These are phyloP conservation scores for Sphagnum tenellum DNA, from an alignment of 225 moss, liverwort and hornwort species.

Conservation along the genomic window DNA sequence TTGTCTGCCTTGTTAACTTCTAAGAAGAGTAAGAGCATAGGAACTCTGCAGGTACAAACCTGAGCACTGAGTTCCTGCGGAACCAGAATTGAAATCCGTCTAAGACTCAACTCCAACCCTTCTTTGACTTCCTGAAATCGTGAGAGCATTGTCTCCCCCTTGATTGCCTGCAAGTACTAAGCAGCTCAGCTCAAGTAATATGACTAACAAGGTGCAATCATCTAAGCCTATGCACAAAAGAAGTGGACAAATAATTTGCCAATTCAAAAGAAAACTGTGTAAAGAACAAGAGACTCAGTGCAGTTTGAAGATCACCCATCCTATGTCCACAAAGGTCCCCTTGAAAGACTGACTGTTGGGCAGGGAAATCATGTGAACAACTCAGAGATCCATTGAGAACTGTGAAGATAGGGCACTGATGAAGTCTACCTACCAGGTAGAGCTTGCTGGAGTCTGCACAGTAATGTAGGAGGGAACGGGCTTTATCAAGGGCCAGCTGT, in stretches of 20 bases:
- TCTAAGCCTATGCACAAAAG: too few relatives aligned
- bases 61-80: constrained; percentile 57
- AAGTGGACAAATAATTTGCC: too few relatives aligned
- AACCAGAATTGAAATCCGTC: constrained; percentile 60
- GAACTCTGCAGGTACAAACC: constrained; percentile 21
- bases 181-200: neutral
- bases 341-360: too few relatives aligned
- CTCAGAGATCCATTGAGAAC: neutral
- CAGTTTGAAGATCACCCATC: too few relatives aligned
- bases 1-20: too few relatives aligned
- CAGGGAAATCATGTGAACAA: neutral
- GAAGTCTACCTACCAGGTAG: constrained; percentile 42
- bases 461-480: constrained; percentile 60
- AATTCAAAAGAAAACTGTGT: too few relatives aligned
- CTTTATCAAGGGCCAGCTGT: constrained; percentile 70
- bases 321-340: too few relatives aligned
- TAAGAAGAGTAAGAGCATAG: neutral
- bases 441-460: constrained; percentile 79
- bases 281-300: too few relatives aligned
- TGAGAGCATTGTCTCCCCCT: constrained; percentile 60
- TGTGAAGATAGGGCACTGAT: neutral
- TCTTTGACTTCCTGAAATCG: constrained; percentile 71
- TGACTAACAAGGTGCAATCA: too few relatives aligned
- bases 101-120: constrained; percentile 50
- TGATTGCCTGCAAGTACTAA: constrained; percentile 52